Base-by-base conservation (phyloP, 352 stramenopile genomes). In the Phytophthora citrophthora region DNA sequence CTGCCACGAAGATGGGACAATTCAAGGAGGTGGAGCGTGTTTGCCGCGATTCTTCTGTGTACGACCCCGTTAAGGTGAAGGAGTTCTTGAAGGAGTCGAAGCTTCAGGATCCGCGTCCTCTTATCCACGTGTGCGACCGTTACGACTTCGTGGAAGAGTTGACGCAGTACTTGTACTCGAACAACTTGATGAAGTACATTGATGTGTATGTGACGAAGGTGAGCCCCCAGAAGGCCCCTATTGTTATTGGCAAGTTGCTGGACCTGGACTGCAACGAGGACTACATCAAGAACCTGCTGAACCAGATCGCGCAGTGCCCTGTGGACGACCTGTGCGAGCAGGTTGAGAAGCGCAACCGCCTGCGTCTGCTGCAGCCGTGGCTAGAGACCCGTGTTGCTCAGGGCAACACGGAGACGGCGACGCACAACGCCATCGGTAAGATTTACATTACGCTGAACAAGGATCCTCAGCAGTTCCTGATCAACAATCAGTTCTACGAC, bases 401-500 rank as follows among this genome's bases (percentile, higher is more conserved):
- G 77, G 98, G 98, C 59, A 99, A 99, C 78, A 99, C 96, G 11
- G 97, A 99, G 70, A 96, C 96, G 24, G 97, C 97, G 32, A 99
- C 97, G 13, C 98, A 99, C 89, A 99, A 99, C 75, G 97, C 98
- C 36, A 95, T 99, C 45, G 98, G 98, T 77, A 99, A 99, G 92
- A 99, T 99, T 79, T 99, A 99, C 88, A 97, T 99, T 47, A 99
- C 97, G 32, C 83, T 99, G 59, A 99, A 99, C 86, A 96, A 97
- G 71, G 98, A 99, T 62, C 97, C 98, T 8, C 97, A 99, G 76
- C 93, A 98, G 60, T 99, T 99, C 81, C 86, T 99, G 76, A 94
- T 92, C 39, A 99, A 99, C 90, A 99, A 99, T 83, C 98, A 99
- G 91, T 99, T 99, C 74, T 99, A 99, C 83, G 97, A 99, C 74